phyloP scores from a whole-genome alignment of 441 rosid genomes.

The Erodium trifolium region DNA sequence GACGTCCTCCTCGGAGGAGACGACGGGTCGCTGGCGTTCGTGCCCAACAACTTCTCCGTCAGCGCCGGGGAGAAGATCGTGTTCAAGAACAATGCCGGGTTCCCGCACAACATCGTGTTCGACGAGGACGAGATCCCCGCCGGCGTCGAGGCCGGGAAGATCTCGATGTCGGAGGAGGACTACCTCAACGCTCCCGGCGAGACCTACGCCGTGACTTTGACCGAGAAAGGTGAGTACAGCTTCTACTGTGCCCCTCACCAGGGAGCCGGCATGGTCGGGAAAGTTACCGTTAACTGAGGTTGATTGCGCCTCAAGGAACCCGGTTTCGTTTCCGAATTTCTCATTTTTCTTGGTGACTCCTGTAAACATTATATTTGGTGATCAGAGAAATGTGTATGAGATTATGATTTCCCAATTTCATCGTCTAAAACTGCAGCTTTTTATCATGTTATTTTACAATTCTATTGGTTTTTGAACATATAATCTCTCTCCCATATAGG shows the following conservation, averaged over 20 bases:
- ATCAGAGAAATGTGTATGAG: too few relatives aligned
- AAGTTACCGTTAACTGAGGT: slow-evolving; percentile 62
- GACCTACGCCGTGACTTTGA: slow-evolving; percentile 48
- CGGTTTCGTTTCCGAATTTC: too few relatives aligned
- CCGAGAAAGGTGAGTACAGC: slow-evolving; percentile 55
- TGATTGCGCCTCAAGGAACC: slow-evolving; percentile 6
- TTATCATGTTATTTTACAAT: too few relatives aligned
- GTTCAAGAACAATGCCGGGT: slow-evolving; percentile 90
- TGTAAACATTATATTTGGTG: too few relatives aligned
- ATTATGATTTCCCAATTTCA: too few relatives aligned
- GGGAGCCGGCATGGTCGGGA: slow-evolving; percentile 91
- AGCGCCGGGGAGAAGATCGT: slow-evolving; percentile 73
- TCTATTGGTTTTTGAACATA: too few relatives aligned
- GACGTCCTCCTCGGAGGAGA: slow-evolving; percentile 55
- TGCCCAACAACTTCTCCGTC: slow-evolving; percentile 45
- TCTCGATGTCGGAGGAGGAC: slow-evolving; percentile 70
- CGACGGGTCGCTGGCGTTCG: slow-evolving; percentile 61
- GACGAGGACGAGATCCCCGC: slow-evolving; percentile 77
- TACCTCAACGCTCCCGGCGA: slow-evolving; percentile 66
- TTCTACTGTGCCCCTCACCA: slow-evolving; percentile 87
- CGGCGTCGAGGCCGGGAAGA: slow-evolving; percentile 71
- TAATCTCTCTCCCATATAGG: too few relatives aligned
- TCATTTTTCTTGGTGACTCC: too few relatives aligned
- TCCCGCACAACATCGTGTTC: slow-evolving; percentile 83
- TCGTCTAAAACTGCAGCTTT: too few relatives aligned